Evolutionary conservation across 441 rosid species (phyloP).

Genomic region (Arabidopsis hybrid): DNA sequence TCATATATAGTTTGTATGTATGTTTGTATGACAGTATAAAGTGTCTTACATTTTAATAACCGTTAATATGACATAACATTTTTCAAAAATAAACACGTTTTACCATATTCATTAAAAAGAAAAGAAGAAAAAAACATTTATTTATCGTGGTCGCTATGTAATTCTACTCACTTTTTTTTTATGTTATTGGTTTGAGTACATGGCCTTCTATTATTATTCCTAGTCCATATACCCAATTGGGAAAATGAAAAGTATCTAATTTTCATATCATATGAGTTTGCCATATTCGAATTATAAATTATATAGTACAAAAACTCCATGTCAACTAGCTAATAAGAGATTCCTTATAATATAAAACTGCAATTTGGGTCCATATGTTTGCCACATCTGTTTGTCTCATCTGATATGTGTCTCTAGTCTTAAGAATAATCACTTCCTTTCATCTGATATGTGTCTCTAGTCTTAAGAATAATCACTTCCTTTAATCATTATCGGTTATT

Average conservation of each 20-base stretch:
- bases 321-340: slow-evolving; percentile 23
- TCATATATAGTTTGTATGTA: background rate
- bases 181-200: slow-evolving; percentile 23
- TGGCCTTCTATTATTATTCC: slow-evolving; percentile 41
- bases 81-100: too few species aligned
- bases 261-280: slow-evolving; percentile 24
- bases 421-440: background rate
- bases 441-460: slow-evolving; percentile 32
- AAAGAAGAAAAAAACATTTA: background rate
- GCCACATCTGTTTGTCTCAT: slow-evolving; percentile 53
- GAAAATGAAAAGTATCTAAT: slow-evolving; percentile 53
- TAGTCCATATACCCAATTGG: slow-evolving; percentile 72
- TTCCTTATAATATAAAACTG: slow-evolving; percentile 25
- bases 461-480: slow-evolving; percentile 40
- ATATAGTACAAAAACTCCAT: slow-evolving; percentile 34
- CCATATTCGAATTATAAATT: slow-evolving; percentile 15
- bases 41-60: background rate
- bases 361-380: slow-evolving; percentile 55
- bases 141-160: background rate
- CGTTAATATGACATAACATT: background rate
- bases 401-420: slow-evolving; percentile 30
- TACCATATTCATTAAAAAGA: background rate
- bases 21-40: background rate
- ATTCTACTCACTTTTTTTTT: background rate
- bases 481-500: slow-evolving; percentile 38